Percentiles rank a stretch among this genome's conserved stretches.
Evolutionary conservation across 129 eudicot species (phyloP).

Genomic region (Tagetes erecta): DNA sequence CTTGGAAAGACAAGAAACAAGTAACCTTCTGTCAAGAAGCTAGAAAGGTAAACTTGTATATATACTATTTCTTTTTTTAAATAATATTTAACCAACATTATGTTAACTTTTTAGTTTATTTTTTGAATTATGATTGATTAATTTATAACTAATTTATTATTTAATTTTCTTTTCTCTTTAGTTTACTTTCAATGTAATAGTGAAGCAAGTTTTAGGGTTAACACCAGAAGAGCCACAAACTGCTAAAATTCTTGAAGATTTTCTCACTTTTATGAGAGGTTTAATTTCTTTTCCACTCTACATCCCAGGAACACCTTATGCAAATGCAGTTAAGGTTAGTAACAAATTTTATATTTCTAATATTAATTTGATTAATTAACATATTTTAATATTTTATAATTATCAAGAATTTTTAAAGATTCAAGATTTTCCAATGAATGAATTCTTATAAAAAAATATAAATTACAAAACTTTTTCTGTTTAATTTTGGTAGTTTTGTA

Average conservation of each 20-base stretch:
- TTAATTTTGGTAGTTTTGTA: background rate
- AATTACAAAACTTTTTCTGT: background rate
- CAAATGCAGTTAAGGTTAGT: conserved; percentile 78
- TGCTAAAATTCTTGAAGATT: conserved; percentile 64
- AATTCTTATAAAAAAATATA: background rate
- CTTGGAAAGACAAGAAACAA: conserved; percentile 66
- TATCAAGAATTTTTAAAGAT: background rate
- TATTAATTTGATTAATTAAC: background rate
- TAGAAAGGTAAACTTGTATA: conserved; percentile 55
- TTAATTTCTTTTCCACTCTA: conserved; percentile 70
- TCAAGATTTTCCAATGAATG: background rate
- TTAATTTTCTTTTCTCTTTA: conserved; percentile 25
- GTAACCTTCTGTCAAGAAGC: conserved; percentile 73
- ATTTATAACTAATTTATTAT: background rate
- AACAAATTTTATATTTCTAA: background rate
- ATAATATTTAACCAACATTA: background rate
- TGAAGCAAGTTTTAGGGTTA: conserved; percentile 78
- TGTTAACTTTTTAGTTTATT: background rate
- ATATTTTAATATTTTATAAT: background rate
- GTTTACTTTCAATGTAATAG: conserved; percentile 83
- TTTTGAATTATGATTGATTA: background rate
- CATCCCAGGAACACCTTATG: conserved; percentile 89
- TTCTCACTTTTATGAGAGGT: conserved; percentile 78
- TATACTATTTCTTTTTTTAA: background rate
- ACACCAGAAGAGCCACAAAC: conserved; percentile 64